These are phyloP conservation scores for Tetrapisispora fleetii DNA, from an alignment of 805 yeast genomes.

Conservation along the genomic window DNA sequence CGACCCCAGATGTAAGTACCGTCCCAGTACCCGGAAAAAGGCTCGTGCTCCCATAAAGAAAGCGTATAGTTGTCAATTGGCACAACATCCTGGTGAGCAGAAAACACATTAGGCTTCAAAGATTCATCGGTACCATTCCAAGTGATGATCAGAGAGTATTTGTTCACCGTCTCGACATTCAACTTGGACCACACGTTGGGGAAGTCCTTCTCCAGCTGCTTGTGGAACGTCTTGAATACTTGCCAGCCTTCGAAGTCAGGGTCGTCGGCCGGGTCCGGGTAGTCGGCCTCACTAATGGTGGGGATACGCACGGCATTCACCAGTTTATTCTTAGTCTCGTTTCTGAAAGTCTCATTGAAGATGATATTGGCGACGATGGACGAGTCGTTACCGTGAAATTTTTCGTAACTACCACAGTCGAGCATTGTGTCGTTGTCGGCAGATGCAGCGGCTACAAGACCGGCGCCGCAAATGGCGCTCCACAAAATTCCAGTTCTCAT, in stretches of 20 bases:
- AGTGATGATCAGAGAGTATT: slow-evolving; percentile 54
- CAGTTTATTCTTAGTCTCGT: slow-evolving; percentile 35
- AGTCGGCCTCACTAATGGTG: slow-evolving; percentile 53
- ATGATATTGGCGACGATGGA: neutral
- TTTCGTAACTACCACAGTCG: neutral
- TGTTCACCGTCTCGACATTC: slow-evolving; percentile 46
- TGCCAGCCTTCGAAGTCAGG: slow-evolving; percentile 32
- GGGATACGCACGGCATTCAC: slow-evolving; percentile 54
- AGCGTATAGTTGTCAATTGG: slow-evolving; percentile 57
- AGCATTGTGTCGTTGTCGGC: neutral
- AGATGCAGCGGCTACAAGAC: neutral
- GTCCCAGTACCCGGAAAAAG: slow-evolving; percentile 58
- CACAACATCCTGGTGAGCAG: slow-evolving; percentile 85
- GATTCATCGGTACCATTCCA: slow-evolving; percentile 46
- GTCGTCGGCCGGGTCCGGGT: slow-evolving; percentile 22
- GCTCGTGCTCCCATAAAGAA: slow-evolving; percentile 56
- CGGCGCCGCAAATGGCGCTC: neutral
- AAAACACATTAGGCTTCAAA: slow-evolving; percentile 56
- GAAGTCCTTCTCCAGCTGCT: slow-evolving; percentile 45
- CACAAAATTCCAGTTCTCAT: neutral
- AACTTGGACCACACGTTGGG: slow-evolving; percentile 43
- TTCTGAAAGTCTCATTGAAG: slow-evolving; percentile 1
- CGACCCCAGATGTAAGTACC: slow-evolving; percentile 62
- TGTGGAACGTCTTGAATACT: slow-evolving; percentile 40
- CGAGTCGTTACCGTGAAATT: neutral